A percentile compares a stretch with the other conserved stretches of the same genome.
These are phyloP conservation scores for Psophocarpus tetragonolobus DNA, from an alignment of 306 rosid species.

Conservation along the genomic window DNA sequence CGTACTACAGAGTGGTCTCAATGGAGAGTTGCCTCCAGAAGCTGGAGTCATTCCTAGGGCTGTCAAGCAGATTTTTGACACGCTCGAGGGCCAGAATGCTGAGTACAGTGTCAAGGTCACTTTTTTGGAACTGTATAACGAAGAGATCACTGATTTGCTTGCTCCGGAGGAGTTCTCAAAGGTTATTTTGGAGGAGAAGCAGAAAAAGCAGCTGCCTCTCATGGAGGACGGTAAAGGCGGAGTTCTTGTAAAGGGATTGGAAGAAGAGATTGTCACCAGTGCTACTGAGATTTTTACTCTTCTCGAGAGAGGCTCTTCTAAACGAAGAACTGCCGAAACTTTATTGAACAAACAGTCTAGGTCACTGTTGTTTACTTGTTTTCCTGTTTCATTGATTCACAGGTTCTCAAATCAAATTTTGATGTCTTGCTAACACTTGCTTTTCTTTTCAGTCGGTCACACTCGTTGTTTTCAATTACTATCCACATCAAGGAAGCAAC, in stretches of 20 bases:
- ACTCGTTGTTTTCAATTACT: slow-evolving; percentile 94
- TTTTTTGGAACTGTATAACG: slow-evolving; percentile 85
- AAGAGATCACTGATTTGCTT: slow-evolving; percentile 92
- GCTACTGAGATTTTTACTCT: slow-evolving; percentile 83
- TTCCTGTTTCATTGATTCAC: background rate
- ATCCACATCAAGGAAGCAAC: slow-evolving; percentile 97
- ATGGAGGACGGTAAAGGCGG: slow-evolving; percentile 99
- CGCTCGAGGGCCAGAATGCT: slow-evolving; percentile 85
- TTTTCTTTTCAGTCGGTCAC: slow-evolving; percentile 80
- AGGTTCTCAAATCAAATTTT: background rate
- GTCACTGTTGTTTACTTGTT: slow-evolving; percentile 37
- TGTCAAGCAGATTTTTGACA: slow-evolving; percentile 90
- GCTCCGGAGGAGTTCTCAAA: slow-evolving; percentile 88
- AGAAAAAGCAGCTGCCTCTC: slow-evolving; percentile 82
- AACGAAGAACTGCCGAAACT: slow-evolving; percentile 96
- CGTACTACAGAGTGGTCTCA: slow-evolving; percentile 70
- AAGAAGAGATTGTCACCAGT: slow-evolving; percentile 90
- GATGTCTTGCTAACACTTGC: background rate
- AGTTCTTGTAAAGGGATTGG: slow-evolving; percentile 92
- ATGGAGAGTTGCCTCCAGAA: slow-evolving; percentile 79
- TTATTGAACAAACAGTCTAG: slow-evolving; percentile 95
- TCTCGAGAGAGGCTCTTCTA: slow-evolving; percentile 91
- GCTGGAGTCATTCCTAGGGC: slow-evolving; percentile 98
- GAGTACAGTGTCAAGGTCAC: slow-evolving; percentile 96
- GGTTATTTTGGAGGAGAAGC: slow-evolving; percentile 76